A percentile compares a stretch with the other conserved stretches of the same genome.
Conservation (phyloP, 495 filamentous ascomycete genomes). For the Apodospora peruviana region DNA sequence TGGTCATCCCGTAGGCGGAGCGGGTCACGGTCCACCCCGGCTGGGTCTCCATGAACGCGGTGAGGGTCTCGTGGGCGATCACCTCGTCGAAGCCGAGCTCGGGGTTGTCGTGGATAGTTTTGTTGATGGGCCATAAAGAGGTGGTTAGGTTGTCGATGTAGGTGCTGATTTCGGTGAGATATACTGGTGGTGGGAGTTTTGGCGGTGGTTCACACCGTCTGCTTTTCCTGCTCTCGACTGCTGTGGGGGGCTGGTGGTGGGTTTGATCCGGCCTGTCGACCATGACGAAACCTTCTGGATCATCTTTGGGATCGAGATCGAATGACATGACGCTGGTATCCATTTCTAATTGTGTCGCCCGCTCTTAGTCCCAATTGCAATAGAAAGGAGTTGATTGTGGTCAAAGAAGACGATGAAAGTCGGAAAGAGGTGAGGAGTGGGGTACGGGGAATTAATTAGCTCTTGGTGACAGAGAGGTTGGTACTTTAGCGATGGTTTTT, state of each 20-base stretch:
- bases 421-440: too few relatives aligned
- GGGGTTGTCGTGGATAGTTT: constrained; percentile 56
- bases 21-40: constrained; percentile 52
- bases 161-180: constrained; percentile 24
- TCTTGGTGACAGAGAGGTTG: too few relatives aligned
- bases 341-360: too few relatives aligned
- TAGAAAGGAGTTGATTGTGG: too few relatives aligned
- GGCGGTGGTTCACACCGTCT: neutral
- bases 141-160: constrained; percentile 31
- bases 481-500: too few relatives aligned
- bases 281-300: neutral
- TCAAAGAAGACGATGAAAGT: too few relatives aligned
- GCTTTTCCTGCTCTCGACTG: neutral
- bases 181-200: neutral
- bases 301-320: too few relatives aligned
- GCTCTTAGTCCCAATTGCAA: too few relatives aligned
- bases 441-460: too few relatives aligned
- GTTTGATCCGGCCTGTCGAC: neutral
- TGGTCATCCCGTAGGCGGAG: constrained; percentile 49
- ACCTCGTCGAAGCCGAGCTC: constrained; percentile 54
- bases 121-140: constrained; percentile 37
- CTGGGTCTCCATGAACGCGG: constrained; percentile 45
- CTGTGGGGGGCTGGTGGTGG: too few relatives aligned
- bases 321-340: too few relatives aligned
- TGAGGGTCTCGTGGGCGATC: constrained; percentile 53